Evolutionary conservation across 495 filamentous ascomycete species (phyloP), one percentile per base, ranked within the genome.

Genomic region (Podospora fimiseda): DNA sequence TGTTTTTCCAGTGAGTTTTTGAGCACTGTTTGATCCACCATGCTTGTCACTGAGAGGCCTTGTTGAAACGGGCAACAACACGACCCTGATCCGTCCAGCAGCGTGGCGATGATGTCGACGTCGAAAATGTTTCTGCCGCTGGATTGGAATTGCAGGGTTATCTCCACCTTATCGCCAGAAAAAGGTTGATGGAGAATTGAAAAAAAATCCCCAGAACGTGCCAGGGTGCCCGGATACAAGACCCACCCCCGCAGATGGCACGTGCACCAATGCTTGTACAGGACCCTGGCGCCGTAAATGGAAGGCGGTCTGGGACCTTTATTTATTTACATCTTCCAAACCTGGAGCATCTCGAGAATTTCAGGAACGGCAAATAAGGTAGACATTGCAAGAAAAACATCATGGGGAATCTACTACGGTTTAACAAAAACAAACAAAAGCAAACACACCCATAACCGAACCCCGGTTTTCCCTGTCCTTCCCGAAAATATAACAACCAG

Each of bases 361-460:
- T n/a, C n/a, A n/a, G n/a, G n/a, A n/a, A n/a, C n/a, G n/a, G n/a
- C n/a, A n/a, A n/a, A n/a, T n/a, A n/a, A n/a, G n/a, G n/a, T n/a
- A n/a, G n/a, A n/a, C n/a, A n/a, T n/a, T n/a, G n/a, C 42, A 44
- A 22, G 18, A 21, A 22, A 23, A 44, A 44, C 42, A 13, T 44
- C 42, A 44, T 21, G 42, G 42, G 42, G 42, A 44, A 44, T 44
- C 19, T 44, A 44, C 42, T 44, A 13, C 42, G 19, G 42, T 20
- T 22, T 23, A 21, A 47, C 27, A 47, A 47, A 13, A 21, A 18
- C 14, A 41, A 41, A 41, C 39, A 44, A 4, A 44, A 44, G 14
- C 20, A 20, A n/a, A 14, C 14, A 7, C n/a, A 47, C 11, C 44
- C 23, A 22, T 16, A n/a, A n/a, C n/a, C n/a, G n/a, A n/a, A n/a